Evolutionary conservation across 768 basidiomycete species (phyloP), one percentile per base, ranked within the genome.

Genomic region (Rhodotorula paludigena): DNA sequence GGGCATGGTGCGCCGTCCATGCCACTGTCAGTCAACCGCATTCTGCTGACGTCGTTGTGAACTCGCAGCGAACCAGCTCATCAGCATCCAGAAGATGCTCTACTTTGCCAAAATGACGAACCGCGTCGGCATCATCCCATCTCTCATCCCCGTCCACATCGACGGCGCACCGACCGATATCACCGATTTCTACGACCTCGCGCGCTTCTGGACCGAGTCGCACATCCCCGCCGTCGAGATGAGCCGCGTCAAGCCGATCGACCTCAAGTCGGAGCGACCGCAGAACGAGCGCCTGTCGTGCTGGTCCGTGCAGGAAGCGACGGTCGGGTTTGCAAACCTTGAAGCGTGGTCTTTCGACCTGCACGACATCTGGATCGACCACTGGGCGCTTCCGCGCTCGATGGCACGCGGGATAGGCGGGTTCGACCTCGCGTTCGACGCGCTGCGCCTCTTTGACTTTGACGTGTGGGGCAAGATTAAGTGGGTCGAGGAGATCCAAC

Each of bases 121-220:
- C 38, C 71, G 71, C 9, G 71, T 73, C 23, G 64, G 53, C 2
- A 66, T 73, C 58, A 69, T 73, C 41, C 71, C 71, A 0, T 52
- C 71, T 1, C 57, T 73, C 38, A 63, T 63, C 16, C 71, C 71
- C 1, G 33, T 69, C 18, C 71, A 73, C 62, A 59, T 73, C 51
- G 54, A 66, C 33, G 71, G 66, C 38, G 11, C 28, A 10, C 60
- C 71, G 8, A 33, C 41, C 25, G 28, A 60, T 49, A 60, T 73
- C 7, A 57, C 61, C 5, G 28, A 39, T 2, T 73, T 73, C 44
- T 73, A 69, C 71, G 64, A 73, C 61, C 52, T 73, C 57, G 48
- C n/a, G 18, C 68, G 64, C 18, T 66, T 73, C 67, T 69, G 58
- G 57, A 8, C 33, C 30, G 53, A 59, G 25, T 63, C 71, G n/a